Percentiles rank a stretch among this genome's conserved stretches.
Conservation (phyloP, 148 eudicot species). For the Oxyria digyna region DNA sequence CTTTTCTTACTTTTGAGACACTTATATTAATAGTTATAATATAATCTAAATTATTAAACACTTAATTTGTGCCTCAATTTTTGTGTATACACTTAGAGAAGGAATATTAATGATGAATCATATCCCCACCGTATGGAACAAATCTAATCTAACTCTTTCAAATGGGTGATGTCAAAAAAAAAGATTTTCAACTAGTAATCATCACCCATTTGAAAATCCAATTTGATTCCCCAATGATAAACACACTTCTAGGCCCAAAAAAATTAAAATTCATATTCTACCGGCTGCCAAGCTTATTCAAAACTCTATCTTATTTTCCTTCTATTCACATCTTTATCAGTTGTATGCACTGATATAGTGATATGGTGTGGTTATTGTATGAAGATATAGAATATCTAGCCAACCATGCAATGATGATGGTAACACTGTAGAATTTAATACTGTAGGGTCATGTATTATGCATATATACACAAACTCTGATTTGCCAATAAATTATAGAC, state of each 20-base stretch:
- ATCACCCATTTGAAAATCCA: background rate
- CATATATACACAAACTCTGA: too few relatives aligned
- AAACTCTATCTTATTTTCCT: background rate
- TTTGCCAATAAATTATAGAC: too few relatives aligned
- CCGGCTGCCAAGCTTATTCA: background rate
- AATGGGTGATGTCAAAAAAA: background rate
- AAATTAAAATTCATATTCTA: background rate
- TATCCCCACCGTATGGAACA: background rate
- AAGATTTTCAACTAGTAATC: background rate
- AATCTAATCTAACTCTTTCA: background rate
- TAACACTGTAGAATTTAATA: background rate
- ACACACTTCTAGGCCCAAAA: background rate
- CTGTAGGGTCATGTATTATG: background rate
- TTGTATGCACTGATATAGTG: too few relatives aligned
- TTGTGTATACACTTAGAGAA: too few relatives aligned
- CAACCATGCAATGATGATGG: background rate
- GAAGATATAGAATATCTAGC: background rate
- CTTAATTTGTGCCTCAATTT: too few relatives aligned
- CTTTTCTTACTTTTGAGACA: too few relatives aligned
- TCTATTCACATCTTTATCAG: background rate
- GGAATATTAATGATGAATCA: slow-evolving; percentile 3
- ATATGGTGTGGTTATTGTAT: background rate
- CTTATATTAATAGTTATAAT: too few relatives aligned
- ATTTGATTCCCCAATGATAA: background rate
- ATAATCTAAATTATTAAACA: too few relatives aligned